Percentiles rank a stretch among this genome's conserved stretches.
These are phyloP conservation scores for Metschnikowia borealis DNA, from an alignment of 805 yeast genomes.

Conservation along the genomic window DNA sequence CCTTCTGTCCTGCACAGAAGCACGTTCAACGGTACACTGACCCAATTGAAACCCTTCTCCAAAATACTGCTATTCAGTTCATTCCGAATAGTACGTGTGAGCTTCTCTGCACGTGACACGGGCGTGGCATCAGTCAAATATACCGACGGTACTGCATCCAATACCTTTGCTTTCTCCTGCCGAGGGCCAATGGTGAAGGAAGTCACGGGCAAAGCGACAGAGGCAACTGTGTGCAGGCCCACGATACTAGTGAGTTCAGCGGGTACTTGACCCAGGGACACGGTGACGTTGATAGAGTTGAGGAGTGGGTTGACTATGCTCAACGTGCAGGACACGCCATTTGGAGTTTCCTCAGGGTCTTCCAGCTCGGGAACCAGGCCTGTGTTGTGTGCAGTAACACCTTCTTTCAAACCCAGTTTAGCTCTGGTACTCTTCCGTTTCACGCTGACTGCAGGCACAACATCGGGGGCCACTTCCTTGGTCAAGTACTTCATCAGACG, in stretches of 20 bases:
- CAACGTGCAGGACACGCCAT: conserved; percentile 19
- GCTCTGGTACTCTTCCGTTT: conserved; percentile 4
- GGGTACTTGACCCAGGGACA: conserved; percentile 24
- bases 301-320: conserved; percentile 32
- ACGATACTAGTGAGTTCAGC: conserved; percentile 5
- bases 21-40: conserved; percentile 27
- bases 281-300: conserved; percentile 17
- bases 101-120: conserved; percentile 28
- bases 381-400: not conserved
- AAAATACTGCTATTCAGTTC: conserved; percentile 8
- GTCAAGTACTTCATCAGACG: conserved; percentile 26
- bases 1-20: not conserved
- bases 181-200: conserved; percentile 20
- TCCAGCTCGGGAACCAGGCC: too few species aligned
- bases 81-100: conserved; percentile 22
- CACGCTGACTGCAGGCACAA: conserved; percentile 28
- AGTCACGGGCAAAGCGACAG: conserved; percentile 23
- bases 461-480: conserved; percentile 33
- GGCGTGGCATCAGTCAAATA: conserved; percentile 27
- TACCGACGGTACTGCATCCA: conserved; percentile 35
- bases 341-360: not conserved
- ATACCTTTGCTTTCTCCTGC: conserved; percentile 17
- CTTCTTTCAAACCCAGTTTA: not conserved
- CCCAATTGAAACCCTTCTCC: conserved; percentile 32
- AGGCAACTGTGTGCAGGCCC: not conserved